Evolutionary conservation across 148 eudicot species (phyloP).

Genomic region (Polygonum aviculare): DNA sequence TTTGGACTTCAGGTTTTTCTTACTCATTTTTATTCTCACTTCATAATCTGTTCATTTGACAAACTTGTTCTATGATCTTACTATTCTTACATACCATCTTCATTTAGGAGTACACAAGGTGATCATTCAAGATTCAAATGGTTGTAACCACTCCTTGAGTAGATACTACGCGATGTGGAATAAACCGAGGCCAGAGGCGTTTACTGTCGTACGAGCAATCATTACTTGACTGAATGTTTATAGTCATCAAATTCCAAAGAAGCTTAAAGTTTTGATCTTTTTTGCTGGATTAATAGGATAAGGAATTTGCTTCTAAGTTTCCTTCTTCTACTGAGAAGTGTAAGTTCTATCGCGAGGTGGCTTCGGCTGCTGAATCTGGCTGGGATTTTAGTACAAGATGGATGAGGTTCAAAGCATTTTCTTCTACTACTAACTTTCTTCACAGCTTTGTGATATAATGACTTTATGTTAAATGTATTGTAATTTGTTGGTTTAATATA

Average conservation of each 20-base stretch:
- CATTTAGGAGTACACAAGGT: constrained; percentile 68
- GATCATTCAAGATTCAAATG: constrained; percentile 47
- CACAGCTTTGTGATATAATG: not conserved
- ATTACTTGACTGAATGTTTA: not conserved
- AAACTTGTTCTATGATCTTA: not conserved
- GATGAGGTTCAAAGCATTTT: constrained; percentile 62
- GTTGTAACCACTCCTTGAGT: constrained; percentile 43
- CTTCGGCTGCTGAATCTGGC: constrained; percentile 91
- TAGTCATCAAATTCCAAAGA: not conserved
- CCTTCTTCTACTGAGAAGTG: constrained; percentile 30
- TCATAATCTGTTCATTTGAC: not conserved
- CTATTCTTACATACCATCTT: not conserved
- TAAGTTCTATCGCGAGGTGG: constrained; percentile 63
- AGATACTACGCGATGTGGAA: constrained; percentile 93
- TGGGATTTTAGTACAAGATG: constrained; percentile 98
- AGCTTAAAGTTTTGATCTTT: not conserved
- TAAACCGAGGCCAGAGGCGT: constrained; percentile 88
- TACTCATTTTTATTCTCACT: not conserved
- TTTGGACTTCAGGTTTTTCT: constrained; percentile 80
- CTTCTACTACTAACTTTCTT: no score
- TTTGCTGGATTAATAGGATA: constrained; percentile 37
- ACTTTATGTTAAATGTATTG: not conserved
- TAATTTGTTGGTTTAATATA: not conserved
- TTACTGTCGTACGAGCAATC: constrained; percentile 48
- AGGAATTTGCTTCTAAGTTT: constrained; percentile 53